Conservation (phyloP, 1,139 yeast genomes). For the Geotrichum bryndzae region DNA sequence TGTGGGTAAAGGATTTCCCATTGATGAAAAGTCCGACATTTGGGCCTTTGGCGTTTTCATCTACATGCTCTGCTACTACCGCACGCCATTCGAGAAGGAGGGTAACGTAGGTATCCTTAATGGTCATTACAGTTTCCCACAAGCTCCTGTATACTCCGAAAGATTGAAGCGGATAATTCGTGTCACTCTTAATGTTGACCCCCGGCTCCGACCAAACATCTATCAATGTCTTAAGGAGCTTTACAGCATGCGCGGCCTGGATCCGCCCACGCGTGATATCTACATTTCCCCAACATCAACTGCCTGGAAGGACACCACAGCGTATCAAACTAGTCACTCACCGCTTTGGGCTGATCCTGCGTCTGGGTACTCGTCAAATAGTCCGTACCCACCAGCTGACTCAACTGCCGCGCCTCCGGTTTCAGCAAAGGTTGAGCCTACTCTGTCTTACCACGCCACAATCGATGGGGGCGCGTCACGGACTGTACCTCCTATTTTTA, state of each 20-base stretch:
- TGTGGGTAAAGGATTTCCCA: conserved; percentile 72
- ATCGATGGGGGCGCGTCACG: not conserved
- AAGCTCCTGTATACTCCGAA: conserved; percentile 38
- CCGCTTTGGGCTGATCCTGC: conserved; percentile 8
- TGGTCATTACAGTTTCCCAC: conserved; percentile 55
- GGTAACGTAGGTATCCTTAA: conserved; percentile 64
- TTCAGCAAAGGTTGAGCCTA: not conserved
- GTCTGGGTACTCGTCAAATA: conserved; percentile 4
- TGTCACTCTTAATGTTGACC: conserved; percentile 75
- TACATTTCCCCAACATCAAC: conserved; percentile 21
- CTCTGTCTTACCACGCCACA: not conserved
- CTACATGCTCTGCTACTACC: conserved; percentile 86
- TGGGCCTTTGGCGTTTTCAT: conserved; percentile 95
- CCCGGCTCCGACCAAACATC: conserved; percentile 77
- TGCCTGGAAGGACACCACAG: conserved; percentile 19
- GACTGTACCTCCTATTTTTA: not conserved
- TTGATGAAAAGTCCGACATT: conserved; percentile 89
- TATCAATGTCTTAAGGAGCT: conserved; percentile 74
- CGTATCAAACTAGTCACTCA: conserved; percentile 17
- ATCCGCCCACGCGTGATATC: conserved; percentile 45
- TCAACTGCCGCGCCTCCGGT: not conserved
- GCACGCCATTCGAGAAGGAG: conserved; percentile 83
- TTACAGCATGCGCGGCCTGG: conserved; percentile 48
- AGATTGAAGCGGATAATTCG: conserved; percentile 48
- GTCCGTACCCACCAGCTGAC: not conserved